These are phyloP conservation scores for Vaccinium macrocarpon DNA, from an alignment of 148 eudicot species.

Conservation along the genomic window DNA sequence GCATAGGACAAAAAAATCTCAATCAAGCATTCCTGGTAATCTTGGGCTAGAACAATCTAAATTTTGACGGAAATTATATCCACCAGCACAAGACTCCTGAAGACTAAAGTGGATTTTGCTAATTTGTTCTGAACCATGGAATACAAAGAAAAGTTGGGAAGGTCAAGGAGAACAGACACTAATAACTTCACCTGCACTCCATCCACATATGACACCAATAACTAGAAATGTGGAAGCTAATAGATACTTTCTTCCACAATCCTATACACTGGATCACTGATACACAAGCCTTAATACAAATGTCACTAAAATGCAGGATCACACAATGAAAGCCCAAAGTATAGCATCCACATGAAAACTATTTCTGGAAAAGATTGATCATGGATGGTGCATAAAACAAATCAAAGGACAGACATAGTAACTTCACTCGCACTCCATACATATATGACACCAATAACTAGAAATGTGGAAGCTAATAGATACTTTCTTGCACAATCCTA, in stretches of 20 bases:
- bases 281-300: neutral
- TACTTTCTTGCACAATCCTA: neutral
- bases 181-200: neutral
- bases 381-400: conserved; percentile 1
- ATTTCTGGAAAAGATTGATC: neutral
- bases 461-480: conserved; percentile 9
- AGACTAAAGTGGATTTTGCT: neutral
- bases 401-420: neutral
- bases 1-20: neutral
- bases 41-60: neutral
- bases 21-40: conserved; percentile 7
- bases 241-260: neutral
- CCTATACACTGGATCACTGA: too few relatives aligned
- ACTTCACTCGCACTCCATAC: neutral
- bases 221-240: conserved; percentile 9
- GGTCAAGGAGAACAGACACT: too few relatives aligned
- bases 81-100: neutral
- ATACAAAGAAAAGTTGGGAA: neutral
- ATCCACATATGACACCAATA: neutral
- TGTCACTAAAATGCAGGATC: neutral
- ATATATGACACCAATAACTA: neutral
- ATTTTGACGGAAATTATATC: neutral
- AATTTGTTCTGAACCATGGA: neutral
- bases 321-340: neutral
- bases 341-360: neutral